These are phyloP conservation scores for Boletus rubroflammeus DNA, from an alignment of 768 basidiomycete species.

Conservation along the genomic window DNA sequence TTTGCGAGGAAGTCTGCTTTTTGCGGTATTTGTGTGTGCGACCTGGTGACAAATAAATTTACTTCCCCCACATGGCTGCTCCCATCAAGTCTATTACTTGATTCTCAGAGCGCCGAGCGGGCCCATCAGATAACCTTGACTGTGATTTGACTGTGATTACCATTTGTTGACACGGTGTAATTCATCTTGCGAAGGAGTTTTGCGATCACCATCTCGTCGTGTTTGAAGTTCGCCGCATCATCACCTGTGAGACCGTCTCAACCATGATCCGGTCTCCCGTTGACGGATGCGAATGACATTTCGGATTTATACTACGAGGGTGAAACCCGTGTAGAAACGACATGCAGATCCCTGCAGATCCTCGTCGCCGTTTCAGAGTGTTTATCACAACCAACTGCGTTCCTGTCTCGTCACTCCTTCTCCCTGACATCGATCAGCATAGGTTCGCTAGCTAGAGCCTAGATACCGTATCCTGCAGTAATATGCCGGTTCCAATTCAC, in stretches of 20 bases:
- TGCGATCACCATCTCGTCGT: background rate
- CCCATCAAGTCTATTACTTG: background rate
- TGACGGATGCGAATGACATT: constrained; percentile 8
- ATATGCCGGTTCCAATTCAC: background rate
- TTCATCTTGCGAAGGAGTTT: constrained; percentile 20
- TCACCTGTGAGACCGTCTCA: constrained; percentile 18
- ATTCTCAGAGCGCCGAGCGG: no score
- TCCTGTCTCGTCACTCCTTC: constrained; percentile 12
- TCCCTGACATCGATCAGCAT: background rate
- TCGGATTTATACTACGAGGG: constrained; percentile 14
- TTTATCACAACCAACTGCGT: constrained; percentile 16
- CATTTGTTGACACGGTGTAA: constrained; percentile 1
- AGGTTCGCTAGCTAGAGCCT: background rate
- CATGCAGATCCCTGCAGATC: constrained; percentile 24
- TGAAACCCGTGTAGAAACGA: constrained; percentile 9
- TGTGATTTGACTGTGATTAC: constrained; percentile 2
- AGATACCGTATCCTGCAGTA: background rate
- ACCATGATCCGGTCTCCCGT: constrained; percentile 17
- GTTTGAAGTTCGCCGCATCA: constrained; percentile 3
- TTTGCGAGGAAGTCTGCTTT: background rate
- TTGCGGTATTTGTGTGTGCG: constrained; percentile 3
- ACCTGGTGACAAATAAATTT: background rate
- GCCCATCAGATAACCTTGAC: no score
- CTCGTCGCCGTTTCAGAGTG: constrained; percentile 18
- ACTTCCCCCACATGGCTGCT: background rate